These are phyloP conservation scores for Penicillium sp. DNA, from an alignment of 2,329 filamentous ascomycete genomes.

Conservation along the genomic window DNA sequence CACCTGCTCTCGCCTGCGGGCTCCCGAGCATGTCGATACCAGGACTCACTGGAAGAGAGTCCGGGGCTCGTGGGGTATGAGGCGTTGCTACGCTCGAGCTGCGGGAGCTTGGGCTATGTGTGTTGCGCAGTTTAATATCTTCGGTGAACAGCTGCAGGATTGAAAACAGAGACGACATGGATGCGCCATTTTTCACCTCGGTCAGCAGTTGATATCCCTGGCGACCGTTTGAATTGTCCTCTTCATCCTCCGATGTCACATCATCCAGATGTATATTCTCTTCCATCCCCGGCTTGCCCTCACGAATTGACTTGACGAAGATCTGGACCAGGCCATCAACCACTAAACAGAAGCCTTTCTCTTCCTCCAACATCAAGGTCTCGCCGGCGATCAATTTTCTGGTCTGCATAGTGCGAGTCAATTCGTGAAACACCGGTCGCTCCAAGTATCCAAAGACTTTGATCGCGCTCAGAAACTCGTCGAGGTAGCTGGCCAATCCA, in stretches of 20 bases:
- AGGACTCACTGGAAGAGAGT: conserved; percentile 43
- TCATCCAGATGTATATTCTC: conserved; percentile 44
- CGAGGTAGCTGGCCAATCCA: conserved; percentile 90
- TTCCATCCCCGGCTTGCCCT: conserved; percentile 35
- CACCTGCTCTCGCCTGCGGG: conserved; percentile 25
- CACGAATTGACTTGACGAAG: conserved; percentile 85
- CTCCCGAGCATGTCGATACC: conserved; percentile 25
- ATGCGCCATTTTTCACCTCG: conserved; percentile 95
- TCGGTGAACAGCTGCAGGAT: conserved; percentile 97
- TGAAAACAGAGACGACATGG: conserved; percentile 97
- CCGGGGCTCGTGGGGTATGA: conserved; percentile 28
- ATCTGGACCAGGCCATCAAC: conserved; percentile 97
- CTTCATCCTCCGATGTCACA: conserved; percentile 68
- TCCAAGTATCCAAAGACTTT: conserved; percentile 98
- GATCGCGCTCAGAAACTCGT: conserved; percentile 97
- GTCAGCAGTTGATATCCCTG: conserved; percentile 94
- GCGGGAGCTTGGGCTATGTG: conserved; percentile 53
- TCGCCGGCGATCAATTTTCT: conserved; percentile 94
- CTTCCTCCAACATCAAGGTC: conserved; percentile 91
- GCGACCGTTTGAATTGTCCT: conserved; percentile 59
- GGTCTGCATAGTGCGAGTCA: conserved; percentile 98
- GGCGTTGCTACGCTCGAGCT: conserved; percentile 34
- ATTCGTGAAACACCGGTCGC: conserved; percentile 93
- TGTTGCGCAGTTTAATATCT: conserved; percentile 76
- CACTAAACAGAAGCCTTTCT: conserved; percentile 96